Conservation (phyloP, 1,139 yeast species). For the Lodderomyces pseudojiufengensis region DNA sequence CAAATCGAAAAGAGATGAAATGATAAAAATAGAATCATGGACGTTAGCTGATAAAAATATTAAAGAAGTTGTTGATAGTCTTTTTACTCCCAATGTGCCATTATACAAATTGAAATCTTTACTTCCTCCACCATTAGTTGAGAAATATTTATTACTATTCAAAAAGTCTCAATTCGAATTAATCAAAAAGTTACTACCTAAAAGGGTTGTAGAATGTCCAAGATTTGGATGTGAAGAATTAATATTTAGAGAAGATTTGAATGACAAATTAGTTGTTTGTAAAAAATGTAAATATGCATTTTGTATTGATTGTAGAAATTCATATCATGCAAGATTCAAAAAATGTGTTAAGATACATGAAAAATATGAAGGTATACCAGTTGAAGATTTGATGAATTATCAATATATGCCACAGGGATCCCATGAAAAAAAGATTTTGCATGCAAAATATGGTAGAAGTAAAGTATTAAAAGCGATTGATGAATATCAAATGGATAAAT, state of each 20-base stretch:
- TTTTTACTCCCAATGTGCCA: conserved; percentile 40
- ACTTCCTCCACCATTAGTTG: conserved; percentile 24
- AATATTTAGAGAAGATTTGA: conserved; percentile 47
- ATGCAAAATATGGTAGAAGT: conserved; percentile 48
- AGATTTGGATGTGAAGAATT: conserved; percentile 38
- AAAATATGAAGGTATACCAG: conserved; percentile 36
- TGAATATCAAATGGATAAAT: conserved; percentile 46
- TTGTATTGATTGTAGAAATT: conserved; percentile 56
- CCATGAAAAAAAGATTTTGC: conserved; percentile 33
- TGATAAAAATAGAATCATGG: conserved; percentile 21
- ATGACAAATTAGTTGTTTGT: conserved; percentile 54
- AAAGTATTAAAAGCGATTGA: conserved; percentile 40
- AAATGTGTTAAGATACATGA: conserved; percentile 29
- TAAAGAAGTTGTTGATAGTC: conserved; percentile 22
- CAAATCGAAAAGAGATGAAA: conserved; percentile 16
- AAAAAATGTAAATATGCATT: conserved; percentile 53
- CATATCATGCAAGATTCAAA: conserved; percentile 63
- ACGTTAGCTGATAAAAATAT: conserved; percentile 19
- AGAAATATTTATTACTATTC: conserved; percentile 30
- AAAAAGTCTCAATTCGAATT: conserved; percentile 39
- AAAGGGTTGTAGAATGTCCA: conserved; percentile 53
- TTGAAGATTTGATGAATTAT: conserved; percentile 40
- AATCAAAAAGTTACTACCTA: conserved; percentile 45
- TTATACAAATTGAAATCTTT: conserved; percentile 27
- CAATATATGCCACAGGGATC: conserved; percentile 24